Evolutionary conservation across 352 stramenopile species (phyloP).

Genomic region (Phytophthora pisi): DNA sequence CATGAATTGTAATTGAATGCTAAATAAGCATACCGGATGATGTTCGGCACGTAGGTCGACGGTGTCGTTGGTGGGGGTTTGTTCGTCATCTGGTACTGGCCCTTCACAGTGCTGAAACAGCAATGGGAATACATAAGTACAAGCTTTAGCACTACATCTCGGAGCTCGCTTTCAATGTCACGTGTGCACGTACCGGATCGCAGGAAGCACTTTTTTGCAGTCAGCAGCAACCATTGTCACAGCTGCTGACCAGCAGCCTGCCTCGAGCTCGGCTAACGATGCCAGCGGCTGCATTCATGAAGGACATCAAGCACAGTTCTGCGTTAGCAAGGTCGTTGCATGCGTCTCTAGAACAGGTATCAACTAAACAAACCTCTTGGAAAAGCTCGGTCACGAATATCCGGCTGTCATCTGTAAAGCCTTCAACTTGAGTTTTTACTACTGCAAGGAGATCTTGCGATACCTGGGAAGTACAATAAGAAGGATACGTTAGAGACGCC

Average conservation of each 20-base stretch:
- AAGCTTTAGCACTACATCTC: conserved; percentile 6
- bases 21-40: conserved; percentile 52
- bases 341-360: neutral
- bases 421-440: conserved; percentile 41
- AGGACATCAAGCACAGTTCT: neutral
- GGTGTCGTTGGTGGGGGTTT: conserved; percentile 71
- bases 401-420: conserved; percentile 50
- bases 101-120: conserved; percentile 74
- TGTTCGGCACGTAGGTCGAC: conserved; percentile 82
- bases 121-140: neutral
- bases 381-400: conserved; percentile 61
- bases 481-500: neutral
- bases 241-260: conserved; percentile 67
- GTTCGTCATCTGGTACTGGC: conserved; percentile 92
- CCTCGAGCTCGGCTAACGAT: conserved; percentile 50
- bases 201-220: conserved; percentile 88
- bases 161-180: neutral
- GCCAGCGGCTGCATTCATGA: conserved; percentile 42
- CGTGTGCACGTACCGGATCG: conserved; percentile 55
- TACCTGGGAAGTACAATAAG: conserved; percentile 45
- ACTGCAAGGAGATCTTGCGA: conserved; percentile 46
- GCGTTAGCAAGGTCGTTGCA: neutral
- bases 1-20: neutral
- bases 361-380: conserved; percentile 34
- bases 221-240: conserved; percentile 69